Evolutionary conservation across 2,329 filamentous ascomycete species (phyloP), one percentile per base, ranked within the genome.

Genomic region (Hortaea werneckii): DNA sequence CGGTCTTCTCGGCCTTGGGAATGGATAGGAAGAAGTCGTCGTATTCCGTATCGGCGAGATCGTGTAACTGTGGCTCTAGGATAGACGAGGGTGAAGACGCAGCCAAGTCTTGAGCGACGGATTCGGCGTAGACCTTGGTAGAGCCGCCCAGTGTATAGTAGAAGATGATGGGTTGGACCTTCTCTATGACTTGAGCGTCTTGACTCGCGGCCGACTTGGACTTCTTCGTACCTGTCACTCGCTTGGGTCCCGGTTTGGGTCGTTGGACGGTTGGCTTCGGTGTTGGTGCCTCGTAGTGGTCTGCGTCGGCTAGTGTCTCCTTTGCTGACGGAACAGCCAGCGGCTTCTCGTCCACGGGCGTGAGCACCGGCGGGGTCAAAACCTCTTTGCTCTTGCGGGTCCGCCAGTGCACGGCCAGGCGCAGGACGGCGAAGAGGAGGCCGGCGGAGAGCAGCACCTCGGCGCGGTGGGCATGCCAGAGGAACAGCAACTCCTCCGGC

Each of bases 111-210:
- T 65, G 47, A 77, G 70, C n/a, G 41, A 92, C 78, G 1, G 74
- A 69, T 26, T 78, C 75, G 1, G 85, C 84, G 48, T 82, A 79
- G 57, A 78, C 82, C 61, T 90, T 82, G 1, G 89, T 95, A 29
- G 80, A 85, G 3, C 83, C 87, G 3, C 87, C 94, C 46, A 96
- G 72, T 1, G 89, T 94, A 2, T 87, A 90, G 69, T 85, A 96
- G 70, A 95, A 96, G 29, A 95, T 68, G 11, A 94, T 66, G 2
- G 85, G 77, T 61, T 90, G 84, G 45, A 88, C 56, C 3, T 13
- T 13, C 6, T 29, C 40, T 10, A 26, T 26, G 8, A 29, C 6
- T 7, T 6, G 2, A 13, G 27, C 10, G 8, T 26, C 28, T 9
- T 26, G n/a, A n/a, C 4, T n/a, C 8, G 32, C 32, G n/a, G 32